Evolutionary conservation across 1,284 basidiomycete species (phyloP), one percentile per base, ranked within the genome.

Genomic region (Apiotrichum montevideense): DNA sequence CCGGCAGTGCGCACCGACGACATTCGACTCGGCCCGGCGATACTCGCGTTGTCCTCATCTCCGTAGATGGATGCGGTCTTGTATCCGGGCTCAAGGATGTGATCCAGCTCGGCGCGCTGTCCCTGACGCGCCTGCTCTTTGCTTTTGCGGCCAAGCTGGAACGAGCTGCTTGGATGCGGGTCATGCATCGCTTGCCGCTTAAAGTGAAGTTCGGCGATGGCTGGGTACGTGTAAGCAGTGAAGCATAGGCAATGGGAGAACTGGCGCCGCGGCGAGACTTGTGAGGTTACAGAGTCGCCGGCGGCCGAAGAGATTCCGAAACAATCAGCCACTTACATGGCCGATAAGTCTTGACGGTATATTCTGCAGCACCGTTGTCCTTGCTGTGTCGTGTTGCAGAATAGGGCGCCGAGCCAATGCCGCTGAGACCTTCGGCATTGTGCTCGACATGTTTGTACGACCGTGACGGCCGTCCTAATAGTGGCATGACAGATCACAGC

Each of bases 81-180:
- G 59, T 71, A 75, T 3, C 59, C 72, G 2, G 73, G 73, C 35
- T 71, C 63, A 15, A 75, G 64, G n/a, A 75, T 67, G 45, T 72
- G 72, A 44, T 75, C 70, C 13, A 73, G 49, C 50, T 75, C 73
- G 21, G 72, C 72, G 29, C 64, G 56, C 51, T 73, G 73, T 3
- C 70, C 69, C 1, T 66, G 68, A 3, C 58, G 49, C 4, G 66
- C 66, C 33, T 65, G 57, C 46, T 72, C 69, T 61, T 72, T 72
- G 52, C 64, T 63, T 33, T 65, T 66, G 40, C 64, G 60, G 6
- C 64, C 58, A n/a, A 68, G 50, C 39, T 73, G 65, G 62, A 73
- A 71, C 9, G 69, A 53, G 4, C 71, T 72, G 10, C 57, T 51
- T 13, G 70, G 66, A 51, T 72, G 56, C 2, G 72, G 66, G 46